These are phyloP conservation scores for Alternaria dauci DNA, from an alignment of 2,329 filamentous ascomycete genomes.

Conservation along the genomic window DNA sequence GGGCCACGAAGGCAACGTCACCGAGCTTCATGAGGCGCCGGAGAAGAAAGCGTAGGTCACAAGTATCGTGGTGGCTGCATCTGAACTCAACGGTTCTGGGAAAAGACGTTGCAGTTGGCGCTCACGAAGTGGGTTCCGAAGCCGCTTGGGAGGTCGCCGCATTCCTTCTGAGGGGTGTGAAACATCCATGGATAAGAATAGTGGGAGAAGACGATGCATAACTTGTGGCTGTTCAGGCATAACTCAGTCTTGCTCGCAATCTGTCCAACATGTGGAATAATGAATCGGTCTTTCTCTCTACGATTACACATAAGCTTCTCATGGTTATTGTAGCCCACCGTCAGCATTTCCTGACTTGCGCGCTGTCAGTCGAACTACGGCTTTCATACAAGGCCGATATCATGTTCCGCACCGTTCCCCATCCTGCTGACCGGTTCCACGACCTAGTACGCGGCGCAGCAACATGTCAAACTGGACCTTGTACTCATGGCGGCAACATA, in stretches of 20 bases:
- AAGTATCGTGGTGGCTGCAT: slow-evolving; percentile 2
- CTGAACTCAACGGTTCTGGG: background rate
- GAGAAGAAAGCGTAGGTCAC: slow-evolving; percentile 35
- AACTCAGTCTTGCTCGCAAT: background rate
- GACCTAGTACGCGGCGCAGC: slow-evolving; percentile 4
- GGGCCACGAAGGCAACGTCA: slow-evolving; percentile 25
- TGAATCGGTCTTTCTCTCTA: background rate
- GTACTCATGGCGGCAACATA: background rate
- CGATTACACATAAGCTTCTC: no score
- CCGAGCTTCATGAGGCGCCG: slow-evolving; percentile 34
- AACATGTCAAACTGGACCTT: slow-evolving; percentile 2
- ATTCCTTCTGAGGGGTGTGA: slow-evolving; percentile 8
- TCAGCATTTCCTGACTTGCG: background rate
- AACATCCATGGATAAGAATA: slow-evolving; percentile 1
- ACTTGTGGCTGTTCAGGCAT: background rate
- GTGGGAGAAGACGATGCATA: background rate
- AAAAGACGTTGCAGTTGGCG: slow-evolving; percentile 14
- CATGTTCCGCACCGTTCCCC: background rate
- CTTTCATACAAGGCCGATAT: background rate
- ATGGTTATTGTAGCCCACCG: no score
- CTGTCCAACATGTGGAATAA: background rate
- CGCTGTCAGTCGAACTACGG: background rate
- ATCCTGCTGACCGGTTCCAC: background rate
- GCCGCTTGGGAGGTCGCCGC: background rate
- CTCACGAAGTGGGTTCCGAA: slow-evolving; percentile 6